Percentiles rank a stretch among this genome's conserved stretches.
Conservation (phyloP, 768 basidiomycete species). For the Russula olivacea region DNA sequence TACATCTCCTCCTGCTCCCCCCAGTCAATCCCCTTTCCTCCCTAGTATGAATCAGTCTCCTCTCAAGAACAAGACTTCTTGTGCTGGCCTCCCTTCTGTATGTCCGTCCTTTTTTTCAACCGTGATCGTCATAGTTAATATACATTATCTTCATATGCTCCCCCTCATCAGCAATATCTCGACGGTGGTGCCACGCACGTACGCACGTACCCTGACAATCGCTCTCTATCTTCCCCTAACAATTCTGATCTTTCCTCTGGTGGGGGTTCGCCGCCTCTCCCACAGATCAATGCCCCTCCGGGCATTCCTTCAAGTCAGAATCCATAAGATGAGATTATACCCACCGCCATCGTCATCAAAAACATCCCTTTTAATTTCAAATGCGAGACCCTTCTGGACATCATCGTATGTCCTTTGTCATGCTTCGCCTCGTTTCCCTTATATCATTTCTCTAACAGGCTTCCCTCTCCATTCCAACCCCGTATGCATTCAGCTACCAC, state of each 20-base stretch:
- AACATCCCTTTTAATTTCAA: slow-evolving; percentile 99
- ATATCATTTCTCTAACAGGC: slow-evolving; percentile 42
- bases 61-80: slow-evolving; percentile 65
- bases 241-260: slow-evolving; percentile 86
- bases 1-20: slow-evolving; percentile 53
- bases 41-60: slow-evolving; percentile 60
- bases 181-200: slow-evolving; percentile 42
- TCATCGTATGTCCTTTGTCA: slow-evolving; percentile 65
- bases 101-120: slow-evolving; percentile 30
- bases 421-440: background rate
- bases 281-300: slow-evolving; percentile 38
- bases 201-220: slow-evolving; percentile 49
- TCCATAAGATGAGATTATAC: slow-evolving; percentile 88
- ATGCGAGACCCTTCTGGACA: slow-evolving; percentile 91
- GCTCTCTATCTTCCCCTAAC: slow-evolving; percentile 78
- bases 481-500: slow-evolving; percentile 99
- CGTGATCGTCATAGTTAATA: slow-evolving; percentile 9
- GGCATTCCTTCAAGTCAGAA: slow-evolving; percentile 46
- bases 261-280: slow-evolving; percentile 70
- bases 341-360: slow-evolving; percentile 99
- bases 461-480: slow-evolving; percentile 89
- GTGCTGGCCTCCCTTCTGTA: slow-evolving; percentile 70
- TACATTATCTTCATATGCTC: slow-evolving; percentile 9
- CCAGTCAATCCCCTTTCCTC: slow-evolving; percentile 43
- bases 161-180: slow-evolving; percentile 70